Conservation (phyloP, 345 rosid species). For the Viola odorata region DNA sequence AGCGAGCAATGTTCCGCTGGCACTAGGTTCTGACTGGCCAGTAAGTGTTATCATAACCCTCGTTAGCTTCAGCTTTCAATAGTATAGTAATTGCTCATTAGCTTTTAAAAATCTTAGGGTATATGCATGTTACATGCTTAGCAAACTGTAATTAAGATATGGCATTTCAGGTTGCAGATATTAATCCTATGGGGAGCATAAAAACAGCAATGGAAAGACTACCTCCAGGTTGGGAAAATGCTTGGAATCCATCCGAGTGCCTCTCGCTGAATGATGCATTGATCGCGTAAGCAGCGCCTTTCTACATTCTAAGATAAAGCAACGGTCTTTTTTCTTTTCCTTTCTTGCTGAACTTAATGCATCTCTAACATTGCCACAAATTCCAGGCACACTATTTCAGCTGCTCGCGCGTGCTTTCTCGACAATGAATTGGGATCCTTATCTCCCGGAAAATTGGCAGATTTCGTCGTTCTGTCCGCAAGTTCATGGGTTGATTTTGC, state of each 20-base stretch:
- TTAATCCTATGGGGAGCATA: slow-evolving; percentile 62
- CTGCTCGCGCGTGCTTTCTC: slow-evolving; percentile 76
- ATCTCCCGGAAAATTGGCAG: slow-evolving; percentile 70
- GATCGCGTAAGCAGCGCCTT: slow-evolving; percentile 46
- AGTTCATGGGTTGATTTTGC: slow-evolving; percentile 55
- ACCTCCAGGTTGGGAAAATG: slow-evolving; percentile 62
- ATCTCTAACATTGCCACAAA: not conserved
- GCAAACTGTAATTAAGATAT: slow-evolving; percentile 1
- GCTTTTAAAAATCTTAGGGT: too few species aligned
- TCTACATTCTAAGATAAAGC: not conserved
- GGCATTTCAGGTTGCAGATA: slow-evolving; percentile 51
- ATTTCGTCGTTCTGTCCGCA: slow-evolving; percentile 60
- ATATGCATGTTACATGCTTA: not conserved
- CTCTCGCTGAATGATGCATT: slow-evolving; percentile 59
- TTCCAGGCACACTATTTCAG: slow-evolving; percentile 75
- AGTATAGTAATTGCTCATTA: not conserved
- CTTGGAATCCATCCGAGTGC: slow-evolving; percentile 75
- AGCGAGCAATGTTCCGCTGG: slow-evolving; percentile 55
- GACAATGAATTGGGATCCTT: slow-evolving; percentile 72
- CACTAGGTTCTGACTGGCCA: slow-evolving; percentile 98
- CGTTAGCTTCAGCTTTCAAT: not conserved
- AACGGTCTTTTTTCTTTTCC: not conserved
- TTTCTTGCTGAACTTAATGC: not conserved
- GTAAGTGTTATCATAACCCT: slow-evolving; percentile 33
- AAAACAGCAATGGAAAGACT: slow-evolving; percentile 66